Evolutionary conservation across 345 rosid species (phyloP).

Genomic region (Dipteronia sinensis): DNA sequence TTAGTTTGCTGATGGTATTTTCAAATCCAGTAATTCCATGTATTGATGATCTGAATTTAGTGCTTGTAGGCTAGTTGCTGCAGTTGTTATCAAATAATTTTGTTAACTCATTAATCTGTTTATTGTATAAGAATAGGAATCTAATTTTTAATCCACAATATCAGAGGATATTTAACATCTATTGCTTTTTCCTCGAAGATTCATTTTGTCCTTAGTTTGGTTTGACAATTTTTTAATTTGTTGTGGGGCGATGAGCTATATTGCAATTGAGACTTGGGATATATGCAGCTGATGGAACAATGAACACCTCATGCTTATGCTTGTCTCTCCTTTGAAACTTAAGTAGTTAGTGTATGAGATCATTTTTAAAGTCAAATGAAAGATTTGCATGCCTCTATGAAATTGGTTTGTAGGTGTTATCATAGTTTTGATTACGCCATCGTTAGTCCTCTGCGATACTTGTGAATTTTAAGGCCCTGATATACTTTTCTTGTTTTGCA

Average conservation of each 20-base stretch:
- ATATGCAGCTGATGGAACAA: neutral
- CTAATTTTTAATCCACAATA: no score
- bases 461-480: neutral
- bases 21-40: neutral
- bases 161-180: no score
- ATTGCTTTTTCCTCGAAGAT: no score
- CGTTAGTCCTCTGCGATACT: neutral
- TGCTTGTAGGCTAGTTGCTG: neutral
- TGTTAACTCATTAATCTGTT: neutral
- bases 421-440: neutral
- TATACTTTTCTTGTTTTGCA: constrained; percentile 14
- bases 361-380: neutral
- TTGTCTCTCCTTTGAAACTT: neutral
- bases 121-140: no score
- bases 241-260: no score
- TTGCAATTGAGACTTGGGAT: neutral
- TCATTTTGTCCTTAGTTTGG: no score
- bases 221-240: neutral
- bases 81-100: neutral
- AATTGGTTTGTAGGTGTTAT: neutral
- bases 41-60: neutral
- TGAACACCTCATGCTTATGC: neutral
- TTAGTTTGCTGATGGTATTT: neutral
- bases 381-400: no score
- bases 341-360: neutral